These are phyloP conservation scores for Acacia melanoxylon DNA, from an alignment of 306 rosid species.

Conservation along the genomic window DNA sequence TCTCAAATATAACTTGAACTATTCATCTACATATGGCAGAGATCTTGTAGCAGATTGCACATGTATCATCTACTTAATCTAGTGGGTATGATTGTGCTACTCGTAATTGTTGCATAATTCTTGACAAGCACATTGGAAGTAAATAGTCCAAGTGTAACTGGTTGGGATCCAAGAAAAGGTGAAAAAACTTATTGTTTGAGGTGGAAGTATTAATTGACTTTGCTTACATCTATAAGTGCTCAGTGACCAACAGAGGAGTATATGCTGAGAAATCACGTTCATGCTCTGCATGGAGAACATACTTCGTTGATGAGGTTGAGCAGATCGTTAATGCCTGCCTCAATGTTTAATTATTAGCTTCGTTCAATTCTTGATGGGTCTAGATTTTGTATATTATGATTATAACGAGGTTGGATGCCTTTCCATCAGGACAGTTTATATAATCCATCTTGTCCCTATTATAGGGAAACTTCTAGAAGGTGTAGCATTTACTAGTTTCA, in stretches of 20 bases:
- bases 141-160: neutral
- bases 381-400: neutral
- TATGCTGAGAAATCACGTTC: neutral
- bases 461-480: too few relatives aligned
- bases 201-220: neutral
- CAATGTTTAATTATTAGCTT: neutral
- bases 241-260: neutral
- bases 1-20: constrained; percentile 48
- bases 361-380: neutral
- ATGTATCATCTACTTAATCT: neutral
- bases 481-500: too few relatives aligned
- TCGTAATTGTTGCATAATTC: neutral
- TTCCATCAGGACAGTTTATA: neutral
- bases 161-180: neutral
- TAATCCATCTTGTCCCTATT: too few relatives aligned
- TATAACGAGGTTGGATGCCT: neutral
- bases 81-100: too few relatives aligned
- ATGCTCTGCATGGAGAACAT: neutral
- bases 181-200: neutral
- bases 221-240: neutral
- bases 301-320: neutral
- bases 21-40: neutral
- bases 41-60: neutral
- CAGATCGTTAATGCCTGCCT: neutral
- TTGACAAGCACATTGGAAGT: neutral